Evolutionary conservation across 2,329 filamentous ascomycete genomes (phyloP), one percentile per base, ranked within the genome.

Genomic region (Alternaria infectoria): DNA sequence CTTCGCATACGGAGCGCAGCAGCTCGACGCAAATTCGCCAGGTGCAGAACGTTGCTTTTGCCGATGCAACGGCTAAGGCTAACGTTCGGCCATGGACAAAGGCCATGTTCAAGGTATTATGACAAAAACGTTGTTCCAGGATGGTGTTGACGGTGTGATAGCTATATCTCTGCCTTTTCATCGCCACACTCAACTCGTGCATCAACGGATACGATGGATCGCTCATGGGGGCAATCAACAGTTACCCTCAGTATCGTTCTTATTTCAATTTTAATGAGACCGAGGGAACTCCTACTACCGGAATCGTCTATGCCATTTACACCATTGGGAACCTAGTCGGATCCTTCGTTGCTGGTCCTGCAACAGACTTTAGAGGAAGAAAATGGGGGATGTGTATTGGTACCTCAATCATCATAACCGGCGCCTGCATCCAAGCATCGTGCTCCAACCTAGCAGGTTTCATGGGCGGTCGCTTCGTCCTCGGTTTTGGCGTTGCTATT

Each of bases 401-500:
- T 7, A 85, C 83, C 57, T 57, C 83, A 3, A 81, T 87, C 67
- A 85, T 88, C 51, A 74, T 87, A 19, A 56, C 86, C 44, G 85
- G 85, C 12, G 84, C 84, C 3, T 82, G 85, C 52, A 69, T 88
- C 25, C 84, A 86, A 71, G 81, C 81, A 4, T 81, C 85, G 10
- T 81, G 84, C 32, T 71, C 81, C 54, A 80, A 79, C 47, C 79
- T 83, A 2, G 80, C 77, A 10, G 83, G 85, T 62, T 89, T 90
- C 75, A 86, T 89, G 76, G 86, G 83, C 46, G 87, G 87, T n/a
- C 84, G 87, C 26, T 89, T 90, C 77, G 76, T 90, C 19, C 83
- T 90, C 4, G 88, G 88, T 57, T 89, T 89, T 64, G 88, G 88
- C 43, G 87, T 88, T 45, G 83, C 85, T 3, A 87, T 90, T 62